A percentile compares a stretch with the other conserved stretches of the same genome.
These are phyloP conservation scores for Suillus variegatus DNA, from an alignment of 768 basidiomycete species.

Conservation along the genomic window DNA sequence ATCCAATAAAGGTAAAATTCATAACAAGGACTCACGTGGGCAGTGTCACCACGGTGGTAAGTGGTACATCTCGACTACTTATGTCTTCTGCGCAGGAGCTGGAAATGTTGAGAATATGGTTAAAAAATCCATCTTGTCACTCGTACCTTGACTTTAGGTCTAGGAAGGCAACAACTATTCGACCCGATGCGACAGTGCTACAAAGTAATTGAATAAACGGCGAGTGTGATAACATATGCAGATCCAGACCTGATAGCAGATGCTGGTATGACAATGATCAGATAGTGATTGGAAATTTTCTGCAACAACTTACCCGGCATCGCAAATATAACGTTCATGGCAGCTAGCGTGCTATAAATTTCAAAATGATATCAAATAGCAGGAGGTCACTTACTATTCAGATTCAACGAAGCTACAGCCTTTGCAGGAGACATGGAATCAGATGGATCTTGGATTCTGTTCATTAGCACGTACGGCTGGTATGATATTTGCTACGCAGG, in stretches of 20 bases:
- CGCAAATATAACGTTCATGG: constrained; percentile 2
- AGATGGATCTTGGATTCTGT: not conserved
- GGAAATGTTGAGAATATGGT: not conserved
- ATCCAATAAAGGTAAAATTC: not conserved
- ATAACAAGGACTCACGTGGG: not conserved
- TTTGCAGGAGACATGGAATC: not conserved
- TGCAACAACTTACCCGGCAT: not conserved
- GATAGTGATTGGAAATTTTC: not conserved
- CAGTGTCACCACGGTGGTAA: not conserved
- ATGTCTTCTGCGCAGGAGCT: not conserved
- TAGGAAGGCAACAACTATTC: not conserved
- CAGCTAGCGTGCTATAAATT: not conserved
- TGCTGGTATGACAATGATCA: not conserved
- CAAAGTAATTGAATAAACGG: not conserved
- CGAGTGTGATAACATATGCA: not conserved
- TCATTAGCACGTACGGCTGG: not conserved
- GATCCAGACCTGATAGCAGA: not conserved
- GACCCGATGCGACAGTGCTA: constrained; percentile 2
- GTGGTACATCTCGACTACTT: not conserved
- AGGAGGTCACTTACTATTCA: not conserved
- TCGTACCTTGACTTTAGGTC: not conserved
- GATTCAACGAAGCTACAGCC: not conserved
- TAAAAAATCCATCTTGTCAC: not conserved
- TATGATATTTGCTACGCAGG: not conserved
- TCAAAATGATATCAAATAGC: not conserved